phyloP scores from a whole-genome alignment of 2,329 filamentous ascomycete genomes.

The Fusarium begoniae region DNA sequence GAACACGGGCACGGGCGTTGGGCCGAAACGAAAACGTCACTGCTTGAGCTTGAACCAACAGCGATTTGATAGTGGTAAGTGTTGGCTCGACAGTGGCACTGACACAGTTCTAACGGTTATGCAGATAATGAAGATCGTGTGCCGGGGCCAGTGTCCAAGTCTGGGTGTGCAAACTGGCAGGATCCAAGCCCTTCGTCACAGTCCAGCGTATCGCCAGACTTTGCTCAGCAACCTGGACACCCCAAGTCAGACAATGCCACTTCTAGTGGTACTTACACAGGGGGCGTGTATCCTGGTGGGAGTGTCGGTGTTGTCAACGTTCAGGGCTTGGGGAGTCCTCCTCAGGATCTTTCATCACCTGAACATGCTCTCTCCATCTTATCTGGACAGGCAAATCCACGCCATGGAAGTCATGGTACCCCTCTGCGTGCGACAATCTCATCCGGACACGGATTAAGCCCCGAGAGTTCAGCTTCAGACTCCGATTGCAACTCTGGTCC shows the following conservation, averaged over 20 bases:
- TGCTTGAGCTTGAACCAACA: conserved; percentile 25
- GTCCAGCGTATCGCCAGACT: background rate
- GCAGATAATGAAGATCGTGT: background rate
- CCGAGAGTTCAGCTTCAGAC: background rate
- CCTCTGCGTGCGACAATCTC: background rate
- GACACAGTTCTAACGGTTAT: background rate
- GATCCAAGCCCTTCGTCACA: background rate
- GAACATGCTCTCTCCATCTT: background rate
- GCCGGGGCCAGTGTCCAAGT: background rate
- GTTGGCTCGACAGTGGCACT: background rate
- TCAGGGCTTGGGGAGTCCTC: background rate
- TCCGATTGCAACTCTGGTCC: background rate
- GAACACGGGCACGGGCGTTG: conserved; percentile 7
- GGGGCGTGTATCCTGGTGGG: conserved; percentile 2
- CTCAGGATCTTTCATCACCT: background rate
- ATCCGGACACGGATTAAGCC: background rate
- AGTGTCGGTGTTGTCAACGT: background rate
- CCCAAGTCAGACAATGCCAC: background rate
- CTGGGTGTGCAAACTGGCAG: background rate
- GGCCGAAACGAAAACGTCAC: conserved; percentile 23
- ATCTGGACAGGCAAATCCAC: background rate
- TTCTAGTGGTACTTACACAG: background rate
- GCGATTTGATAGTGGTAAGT: background rate
- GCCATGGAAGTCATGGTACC: background rate
- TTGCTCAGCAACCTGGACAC: background rate